These are phyloP conservation scores for Wickerhamomyces xylosicus DNA, from an alignment of 805 yeast genomes.

Conservation along the genomic window DNA sequence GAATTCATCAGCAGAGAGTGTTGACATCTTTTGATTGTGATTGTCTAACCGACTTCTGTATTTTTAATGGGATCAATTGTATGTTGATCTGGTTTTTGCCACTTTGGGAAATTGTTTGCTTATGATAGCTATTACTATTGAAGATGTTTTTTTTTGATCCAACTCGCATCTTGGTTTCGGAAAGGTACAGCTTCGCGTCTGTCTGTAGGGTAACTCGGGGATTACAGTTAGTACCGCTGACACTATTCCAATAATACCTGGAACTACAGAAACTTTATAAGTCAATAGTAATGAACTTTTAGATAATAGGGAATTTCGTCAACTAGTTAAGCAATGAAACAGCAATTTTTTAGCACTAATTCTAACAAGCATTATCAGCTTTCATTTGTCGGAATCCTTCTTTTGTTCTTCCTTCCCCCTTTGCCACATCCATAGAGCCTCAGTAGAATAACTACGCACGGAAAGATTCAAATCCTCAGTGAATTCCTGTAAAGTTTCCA, in stretches of 20 bases:
- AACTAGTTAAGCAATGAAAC: too few relatives aligned
- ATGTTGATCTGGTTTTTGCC: too few relatives aligned
- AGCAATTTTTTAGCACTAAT: neutral
- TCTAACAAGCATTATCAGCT: neutral
- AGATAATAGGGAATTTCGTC: too few relatives aligned
- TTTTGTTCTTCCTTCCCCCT: slow-evolving; percentile 30
- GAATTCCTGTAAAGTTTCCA: slow-evolving; percentile 58
- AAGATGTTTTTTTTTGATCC: too few relatives aligned
- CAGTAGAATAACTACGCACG: slow-evolving; percentile 75
- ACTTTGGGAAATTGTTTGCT: too few relatives aligned
- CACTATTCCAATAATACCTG: neutral
- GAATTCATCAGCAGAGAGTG: neutral
- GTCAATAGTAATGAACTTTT: too few relatives aligned
- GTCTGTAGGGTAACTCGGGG: too few relatives aligned
- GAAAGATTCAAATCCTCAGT: slow-evolving; percentile 66
- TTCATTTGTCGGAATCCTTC: slow-evolving; percentile 10
- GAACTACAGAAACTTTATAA: neutral
- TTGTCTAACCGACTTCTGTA: too few relatives aligned
- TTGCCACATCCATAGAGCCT: slow-evolving; percentile 87
- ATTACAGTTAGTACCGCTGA: neutral
- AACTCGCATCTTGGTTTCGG: too few relatives aligned
- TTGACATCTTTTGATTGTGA: neutral
- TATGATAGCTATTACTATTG: too few relatives aligned
- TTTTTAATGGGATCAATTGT: too few relatives aligned
- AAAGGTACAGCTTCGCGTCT: too few relatives aligned